Evolutionary conservation across 2,329 filamentous ascomycete genomes (phyloP), one percentile per base, ranked within the genome.

Genomic region (Sarocladium kiliense): DNA sequence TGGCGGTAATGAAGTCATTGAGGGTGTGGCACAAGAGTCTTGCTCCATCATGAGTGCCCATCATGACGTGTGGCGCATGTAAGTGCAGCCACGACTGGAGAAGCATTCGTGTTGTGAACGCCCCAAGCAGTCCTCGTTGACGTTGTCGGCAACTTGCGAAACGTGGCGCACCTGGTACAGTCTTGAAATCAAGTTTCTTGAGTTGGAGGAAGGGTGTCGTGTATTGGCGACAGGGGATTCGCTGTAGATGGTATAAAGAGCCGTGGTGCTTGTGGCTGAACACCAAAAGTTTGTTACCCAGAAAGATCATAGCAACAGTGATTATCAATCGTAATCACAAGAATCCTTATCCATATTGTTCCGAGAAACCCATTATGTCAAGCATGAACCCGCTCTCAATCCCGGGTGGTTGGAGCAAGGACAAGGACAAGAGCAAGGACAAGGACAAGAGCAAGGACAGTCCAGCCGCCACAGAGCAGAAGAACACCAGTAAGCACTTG

Each of bases 321-420:
- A 14, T 21, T 3, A 19, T 36, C 19, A 36, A 32, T 51, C 18
- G 10, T 14, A 51, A 51, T 49, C 3, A 21, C 47, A 51, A 51
- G 26, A 18, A 21, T 7, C 3, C 4, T 36, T 10, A 34, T 21
- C 26, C 11, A 19, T 32, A 11, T 27, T 36, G n/a, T 34, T 11
- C 25, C 21, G 27, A 36, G 27, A 51, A 21, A 54, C 27, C 12
- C 56, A 62, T 54, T 39, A 64, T 64, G 64, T 55, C 66, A 53
- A 58, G 57, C 49, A 54, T 60, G 32, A 65, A 68, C 44, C 64
- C 64, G 19, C 58, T 58, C 21, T 54, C 65, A 44, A 61, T 66
- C 53, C 62, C 62, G 5, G 65, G 63, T 41, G 63, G 62, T 23
- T 63, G 65, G 59, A 63, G 62, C 50, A 68, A 69, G 58, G 67